Conservation (phyloP, 2,329 filamentous ascomycete species). For the Cladosporium sp. region DNA sequence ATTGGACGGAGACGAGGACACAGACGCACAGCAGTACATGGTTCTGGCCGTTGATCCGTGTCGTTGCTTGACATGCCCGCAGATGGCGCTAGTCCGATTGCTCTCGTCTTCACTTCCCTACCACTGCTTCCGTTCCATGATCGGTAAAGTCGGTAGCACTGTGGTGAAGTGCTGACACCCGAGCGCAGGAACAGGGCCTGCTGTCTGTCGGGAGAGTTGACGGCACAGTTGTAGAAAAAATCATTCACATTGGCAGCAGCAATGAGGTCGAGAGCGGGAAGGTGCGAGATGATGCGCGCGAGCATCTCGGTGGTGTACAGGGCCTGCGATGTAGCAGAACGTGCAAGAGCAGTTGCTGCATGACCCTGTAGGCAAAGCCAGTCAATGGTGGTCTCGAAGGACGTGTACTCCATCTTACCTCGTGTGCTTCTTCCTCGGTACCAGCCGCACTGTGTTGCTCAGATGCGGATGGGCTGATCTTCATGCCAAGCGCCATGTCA, state of each 20-base stretch:
- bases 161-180: neutral
- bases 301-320: slow-evolving; percentile 31
- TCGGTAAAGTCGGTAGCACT: neutral
- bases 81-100: neutral
- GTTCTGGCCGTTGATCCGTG: neutral
- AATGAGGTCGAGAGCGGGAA: slow-evolving; percentile 15
- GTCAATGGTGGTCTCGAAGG: neutral
- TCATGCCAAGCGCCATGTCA: neutral
- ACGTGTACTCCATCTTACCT: neutral
- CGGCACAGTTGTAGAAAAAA: neutral
- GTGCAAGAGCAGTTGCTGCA: neutral
- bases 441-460: neutral
- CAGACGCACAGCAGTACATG: neutral
- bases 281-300: slow-evolving; percentile 24
- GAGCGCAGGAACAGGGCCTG: neutral
- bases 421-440: neutral
- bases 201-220: neutral
- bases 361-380: neutral
- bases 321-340: slow-evolving; percentile 12
- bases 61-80: neutral
- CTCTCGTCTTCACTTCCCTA: neutral
- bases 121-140: neutral
- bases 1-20: neutral
- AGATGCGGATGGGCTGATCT: neutral
- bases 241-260: neutral